Evolutionary conservation across 768 basidiomycete species (phyloP).

Genomic region (Leucosporidium creatinivorum): DNA sequence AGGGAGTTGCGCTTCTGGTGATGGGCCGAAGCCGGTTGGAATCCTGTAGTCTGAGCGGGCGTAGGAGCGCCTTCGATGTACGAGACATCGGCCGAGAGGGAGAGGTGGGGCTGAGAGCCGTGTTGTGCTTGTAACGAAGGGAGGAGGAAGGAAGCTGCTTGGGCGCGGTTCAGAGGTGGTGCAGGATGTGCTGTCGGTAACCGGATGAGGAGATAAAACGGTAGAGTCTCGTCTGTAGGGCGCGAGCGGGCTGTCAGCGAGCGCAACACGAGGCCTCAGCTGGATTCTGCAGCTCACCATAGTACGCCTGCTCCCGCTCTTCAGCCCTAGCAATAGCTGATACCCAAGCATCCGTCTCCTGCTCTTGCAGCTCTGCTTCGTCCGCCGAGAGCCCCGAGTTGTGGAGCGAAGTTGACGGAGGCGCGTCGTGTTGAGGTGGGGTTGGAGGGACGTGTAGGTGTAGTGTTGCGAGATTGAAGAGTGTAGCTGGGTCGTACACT

Average conservation of each 20-base stretch:
- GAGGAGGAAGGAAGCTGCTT: constrained; percentile 3
- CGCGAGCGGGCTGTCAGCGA: not conserved
- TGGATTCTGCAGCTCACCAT: not conserved
- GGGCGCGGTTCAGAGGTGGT: not conserved
- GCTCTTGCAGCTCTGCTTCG: no score
- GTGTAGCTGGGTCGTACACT: no score
- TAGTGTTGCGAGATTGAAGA: no score
- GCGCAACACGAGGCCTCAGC: not conserved
- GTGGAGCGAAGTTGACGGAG: no score
- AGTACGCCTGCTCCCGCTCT: not conserved
- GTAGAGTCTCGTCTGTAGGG: not conserved
- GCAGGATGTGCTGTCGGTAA: not conserved
- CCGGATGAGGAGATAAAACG: not conserved
- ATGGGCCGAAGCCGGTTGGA: not conserved
- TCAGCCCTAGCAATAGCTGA: not conserved
- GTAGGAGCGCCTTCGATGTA: constrained; percentile 9
- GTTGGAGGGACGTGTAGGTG: no score
- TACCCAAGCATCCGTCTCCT: constrained; percentile 1
- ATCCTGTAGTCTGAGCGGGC: no score
- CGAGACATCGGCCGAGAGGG: constrained; percentile 6
- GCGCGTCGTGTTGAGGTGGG: no score
- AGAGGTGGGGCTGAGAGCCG: constrained; percentile 5
- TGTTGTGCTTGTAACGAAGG: constrained; percentile 1
- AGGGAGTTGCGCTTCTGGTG: not conserved
- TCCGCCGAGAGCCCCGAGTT: no score